Percentiles rank a stretch among this genome's conserved stretches.
Conservation (phyloP, 192 early-diverging fungal species). For the Backusella morwellensis region DNA sequence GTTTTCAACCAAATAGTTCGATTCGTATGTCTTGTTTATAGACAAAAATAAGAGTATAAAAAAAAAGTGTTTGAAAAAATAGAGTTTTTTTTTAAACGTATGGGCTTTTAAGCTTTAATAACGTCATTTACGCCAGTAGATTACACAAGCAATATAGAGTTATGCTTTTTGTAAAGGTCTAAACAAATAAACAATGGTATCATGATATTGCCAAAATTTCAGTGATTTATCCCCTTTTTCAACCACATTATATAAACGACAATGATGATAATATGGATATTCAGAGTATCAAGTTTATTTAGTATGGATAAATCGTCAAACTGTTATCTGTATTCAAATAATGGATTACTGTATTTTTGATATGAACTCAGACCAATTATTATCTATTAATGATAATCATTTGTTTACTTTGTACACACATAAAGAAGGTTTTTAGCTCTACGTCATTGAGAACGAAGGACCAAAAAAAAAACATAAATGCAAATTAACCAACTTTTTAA, state of each 20-base stretch:
- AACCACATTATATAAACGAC: background rate
- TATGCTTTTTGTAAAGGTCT: background rate
- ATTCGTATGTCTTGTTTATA: background rate
- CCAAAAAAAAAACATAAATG: background rate
- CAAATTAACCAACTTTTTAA: background rate
- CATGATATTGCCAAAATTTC: background rate
- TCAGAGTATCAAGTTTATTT: background rate
- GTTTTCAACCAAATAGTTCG: background rate
- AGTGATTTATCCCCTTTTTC: background rate
- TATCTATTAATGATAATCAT: background rate
- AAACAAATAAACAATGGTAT: background rate
- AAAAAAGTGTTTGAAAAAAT: background rate
- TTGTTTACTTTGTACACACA: background rate
- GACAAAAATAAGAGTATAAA: background rate
- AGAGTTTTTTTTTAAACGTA: background rate
- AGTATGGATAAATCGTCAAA: background rate
- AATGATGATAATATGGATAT: background rate
- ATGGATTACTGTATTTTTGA: background rate
- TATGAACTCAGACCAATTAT: background rate
- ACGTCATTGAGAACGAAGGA: background rate
- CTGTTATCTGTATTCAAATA: background rate
- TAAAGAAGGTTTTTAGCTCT: background rate
- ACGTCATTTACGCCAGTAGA: background rate
- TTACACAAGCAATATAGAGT: slow-evolving; percentile 1
- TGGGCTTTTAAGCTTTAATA: background rate